Evolutionary conservation across 192 early-diverging fungal genomes (phyloP).

Genomic region (Coemansia sp.): DNA sequence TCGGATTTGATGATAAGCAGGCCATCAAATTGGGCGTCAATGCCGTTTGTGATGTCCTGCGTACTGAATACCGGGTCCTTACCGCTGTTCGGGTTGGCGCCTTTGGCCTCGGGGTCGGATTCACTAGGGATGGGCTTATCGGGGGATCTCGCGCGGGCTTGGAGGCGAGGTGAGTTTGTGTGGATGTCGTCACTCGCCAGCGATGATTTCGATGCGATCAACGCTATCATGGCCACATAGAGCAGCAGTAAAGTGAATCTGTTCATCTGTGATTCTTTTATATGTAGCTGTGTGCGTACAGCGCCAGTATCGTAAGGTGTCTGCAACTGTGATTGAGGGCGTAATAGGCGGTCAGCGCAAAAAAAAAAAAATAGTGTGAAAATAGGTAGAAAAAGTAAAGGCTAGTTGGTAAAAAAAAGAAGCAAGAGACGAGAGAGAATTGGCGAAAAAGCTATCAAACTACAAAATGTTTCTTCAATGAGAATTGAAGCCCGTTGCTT

Average conservation of each 20-base stretch:
- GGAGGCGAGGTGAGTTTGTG: background rate
- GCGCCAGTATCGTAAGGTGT: background rate
- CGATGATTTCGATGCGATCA: background rate
- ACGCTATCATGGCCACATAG: background rate
- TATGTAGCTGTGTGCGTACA: background rate
- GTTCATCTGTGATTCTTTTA: background rate
- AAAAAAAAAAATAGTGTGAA: background rate
- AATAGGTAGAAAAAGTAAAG: background rate
- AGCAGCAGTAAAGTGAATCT: background rate
- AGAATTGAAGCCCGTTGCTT: background rate
- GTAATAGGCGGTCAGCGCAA: constrained; percentile 4
- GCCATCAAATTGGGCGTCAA: constrained; percentile 17
- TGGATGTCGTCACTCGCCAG: background rate
- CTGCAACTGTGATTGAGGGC: background rate
- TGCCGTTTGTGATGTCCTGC: background rate
- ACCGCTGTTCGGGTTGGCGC: background rate
- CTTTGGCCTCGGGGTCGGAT: background rate
- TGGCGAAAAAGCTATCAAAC: background rate
- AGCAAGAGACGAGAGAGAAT: background rate
- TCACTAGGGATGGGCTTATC: background rate
- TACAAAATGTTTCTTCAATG: background rate
- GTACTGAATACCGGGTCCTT: background rate
- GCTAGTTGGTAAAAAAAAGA: background rate
- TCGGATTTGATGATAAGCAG: constrained; percentile 19
- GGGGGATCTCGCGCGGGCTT: background rate